These are phyloP conservation scores for Globisporangium iwayamae DNA, from an alignment of 352 stramenopile species.

Conservation along the genomic window DNA sequence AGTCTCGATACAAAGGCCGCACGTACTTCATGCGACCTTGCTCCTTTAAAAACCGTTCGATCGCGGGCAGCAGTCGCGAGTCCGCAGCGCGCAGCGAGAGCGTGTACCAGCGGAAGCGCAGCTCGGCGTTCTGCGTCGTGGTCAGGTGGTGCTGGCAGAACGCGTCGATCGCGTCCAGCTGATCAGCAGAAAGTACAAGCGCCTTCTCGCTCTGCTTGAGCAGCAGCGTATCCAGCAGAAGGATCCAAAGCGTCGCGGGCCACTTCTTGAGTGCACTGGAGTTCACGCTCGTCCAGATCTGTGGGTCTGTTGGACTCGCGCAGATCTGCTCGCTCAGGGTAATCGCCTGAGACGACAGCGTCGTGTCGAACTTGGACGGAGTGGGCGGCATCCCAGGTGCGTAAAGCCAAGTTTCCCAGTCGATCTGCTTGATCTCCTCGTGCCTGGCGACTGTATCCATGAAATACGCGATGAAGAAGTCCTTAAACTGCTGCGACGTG, in stretches of 20 bases:
- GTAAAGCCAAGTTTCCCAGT: slow-evolving; percentile 94
- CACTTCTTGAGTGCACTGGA: slow-evolving; percentile 20
- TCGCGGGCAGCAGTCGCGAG: slow-evolving; percentile 34
- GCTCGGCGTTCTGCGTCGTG: slow-evolving; percentile 58
- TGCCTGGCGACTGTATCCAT: slow-evolving; percentile 24
- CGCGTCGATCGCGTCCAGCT: slow-evolving; percentile 54
- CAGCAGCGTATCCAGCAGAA: slow-evolving; percentile 58
- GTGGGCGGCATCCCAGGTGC: slow-evolving; percentile 84
- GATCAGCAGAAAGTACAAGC: slow-evolving; percentile 18
- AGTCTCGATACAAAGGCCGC: slow-evolving; percentile 57
- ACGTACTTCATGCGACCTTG: slow-evolving; percentile 80
- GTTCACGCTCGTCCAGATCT: slow-evolving; percentile 24
- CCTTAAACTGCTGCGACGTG: slow-evolving; percentile 74
- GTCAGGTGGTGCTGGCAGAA: slow-evolving; percentile 44
- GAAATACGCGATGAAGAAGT: slow-evolving; percentile 82
- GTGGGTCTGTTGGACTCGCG: slow-evolving; percentile 15
- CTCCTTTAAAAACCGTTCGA: slow-evolving; percentile 51
- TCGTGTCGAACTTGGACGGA: slow-evolving; percentile 85
- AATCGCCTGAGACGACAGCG: slow-evolving; percentile 48
- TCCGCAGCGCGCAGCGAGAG: slow-evolving; percentile 49
- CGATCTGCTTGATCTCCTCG: slow-evolving; percentile 61
- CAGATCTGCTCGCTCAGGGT: slow-evolving; percentile 37
- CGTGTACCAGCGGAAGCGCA: slow-evolving; percentile 72
- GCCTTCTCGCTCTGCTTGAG: not conserved
- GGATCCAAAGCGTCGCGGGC: slow-evolving; percentile 49